Evolutionary conservation across 192 early-diverging fungal genomes (phyloP).

Genomic region (Coemansia guatemalensis): DNA sequence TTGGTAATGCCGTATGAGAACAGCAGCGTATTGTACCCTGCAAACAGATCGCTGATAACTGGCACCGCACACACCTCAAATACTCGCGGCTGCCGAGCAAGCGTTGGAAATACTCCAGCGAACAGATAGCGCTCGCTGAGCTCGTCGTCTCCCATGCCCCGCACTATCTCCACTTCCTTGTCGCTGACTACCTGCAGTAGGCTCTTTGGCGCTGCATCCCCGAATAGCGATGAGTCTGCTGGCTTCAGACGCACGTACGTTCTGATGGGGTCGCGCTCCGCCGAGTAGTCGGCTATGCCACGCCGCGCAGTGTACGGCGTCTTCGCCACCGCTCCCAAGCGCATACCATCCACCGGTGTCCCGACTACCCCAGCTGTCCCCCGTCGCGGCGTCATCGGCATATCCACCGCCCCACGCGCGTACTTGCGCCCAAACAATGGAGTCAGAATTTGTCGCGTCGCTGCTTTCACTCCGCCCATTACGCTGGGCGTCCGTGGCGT

Average conservation of each 20-base stretch:
- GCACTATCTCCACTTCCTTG: conserved; percentile 47
- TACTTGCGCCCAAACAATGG: conserved; percentile 44
- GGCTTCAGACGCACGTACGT: conserved; percentile 53
- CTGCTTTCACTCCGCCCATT: background rate
- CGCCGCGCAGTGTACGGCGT: conserved; percentile 52
- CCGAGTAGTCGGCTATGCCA: conserved; percentile 36
- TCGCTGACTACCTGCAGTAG: conserved; percentile 49
- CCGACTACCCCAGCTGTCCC: background rate
- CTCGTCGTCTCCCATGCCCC: conserved; percentile 6
- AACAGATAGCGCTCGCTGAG: conserved; percentile 56
- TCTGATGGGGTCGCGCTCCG: conserved; percentile 47
- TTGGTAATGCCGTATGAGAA: conserved; percentile 74
- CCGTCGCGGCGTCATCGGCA: conserved; percentile 13
- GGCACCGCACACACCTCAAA: conserved; percentile 63
- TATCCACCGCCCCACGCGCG: conserved; percentile 22
- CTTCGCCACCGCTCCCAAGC: conserved; percentile 29
- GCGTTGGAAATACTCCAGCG: conserved; percentile 57
- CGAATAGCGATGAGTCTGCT: conserved; percentile 5
- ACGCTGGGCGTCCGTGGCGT: background rate
- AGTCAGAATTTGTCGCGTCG: conserved; percentile 27
- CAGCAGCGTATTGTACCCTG: conserved; percentile 61
- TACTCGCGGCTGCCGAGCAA: conserved; percentile 52
- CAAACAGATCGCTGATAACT: conserved; percentile 56
- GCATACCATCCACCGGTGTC: conserved; percentile 11
- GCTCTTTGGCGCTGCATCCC: conserved; percentile 9